These are phyloP conservation scores for Colletotrichum ledebouriae DNA, from an alignment of 2,329 filamentous ascomycete genomes.

Conservation along the genomic window DNA sequence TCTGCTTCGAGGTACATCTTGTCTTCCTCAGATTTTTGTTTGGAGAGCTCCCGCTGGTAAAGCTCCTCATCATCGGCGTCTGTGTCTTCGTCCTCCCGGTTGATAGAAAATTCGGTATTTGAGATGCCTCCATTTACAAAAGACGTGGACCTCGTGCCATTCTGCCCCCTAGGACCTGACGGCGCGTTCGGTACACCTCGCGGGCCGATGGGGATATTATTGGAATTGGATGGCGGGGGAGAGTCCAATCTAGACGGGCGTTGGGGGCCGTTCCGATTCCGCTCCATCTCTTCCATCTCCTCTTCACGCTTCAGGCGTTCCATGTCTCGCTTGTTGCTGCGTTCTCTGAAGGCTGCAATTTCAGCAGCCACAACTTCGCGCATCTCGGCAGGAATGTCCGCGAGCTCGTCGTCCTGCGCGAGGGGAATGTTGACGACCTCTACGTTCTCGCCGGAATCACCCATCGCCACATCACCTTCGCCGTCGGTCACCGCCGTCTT, in stretches of 20 bases:
- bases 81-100: constrained; percentile 86
- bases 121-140: constrained; percentile 86
- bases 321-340: constrained; percentile 88
- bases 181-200: constrained; percentile 81
- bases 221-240: constrained; percentile 73
- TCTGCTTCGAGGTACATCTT: constrained; percentile 88
- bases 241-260: constrained; percentile 79
- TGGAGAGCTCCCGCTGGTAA: constrained; percentile 77
- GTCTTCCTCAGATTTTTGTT: constrained; percentile 81
- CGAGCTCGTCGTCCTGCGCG: constrained; percentile 89
- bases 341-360: constrained; percentile 93
- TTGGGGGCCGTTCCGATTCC: constrained; percentile 75
- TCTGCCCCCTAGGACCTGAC: constrained; percentile 74
- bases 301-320: constrained; percentile 91
- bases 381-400: constrained; percentile 97
- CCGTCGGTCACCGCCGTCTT: constrained; percentile 65
- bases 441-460: constrained; percentile 75
- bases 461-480: constrained; percentile 79
- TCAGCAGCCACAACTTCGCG: constrained; percentile 94
- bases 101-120: constrained; percentile 69
- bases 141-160: constrained; percentile 72
- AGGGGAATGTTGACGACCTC: constrained; percentile 93
- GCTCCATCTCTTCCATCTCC: constrained; percentile 88
- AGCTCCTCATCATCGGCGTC: constrained; percentile 90
- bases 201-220: constrained; percentile 83